phyloP scores from a whole-genome alignment of 2,329 filamentous ascomycete genomes.

The Alternaria triticimaculans region DNA sequence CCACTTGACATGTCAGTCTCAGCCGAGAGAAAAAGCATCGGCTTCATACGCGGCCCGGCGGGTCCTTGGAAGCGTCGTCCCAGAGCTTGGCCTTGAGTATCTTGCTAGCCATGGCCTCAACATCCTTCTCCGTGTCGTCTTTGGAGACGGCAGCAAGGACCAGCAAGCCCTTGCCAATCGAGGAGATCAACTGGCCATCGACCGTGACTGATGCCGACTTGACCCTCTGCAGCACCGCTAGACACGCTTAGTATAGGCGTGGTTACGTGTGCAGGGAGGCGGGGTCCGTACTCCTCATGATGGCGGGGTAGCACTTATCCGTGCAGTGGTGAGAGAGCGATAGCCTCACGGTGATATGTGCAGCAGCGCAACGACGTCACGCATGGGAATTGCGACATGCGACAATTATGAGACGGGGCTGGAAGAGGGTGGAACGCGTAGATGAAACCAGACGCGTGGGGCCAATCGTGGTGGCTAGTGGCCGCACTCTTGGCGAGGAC shows the following conservation, averaged over 20 bases:
- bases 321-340: constrained; percentile 1
- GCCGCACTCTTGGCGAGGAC: constrained; percentile 26
- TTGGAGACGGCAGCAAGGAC: constrained; percentile 92
- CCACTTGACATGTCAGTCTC: constrained; percentile 66
- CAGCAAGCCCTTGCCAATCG: constrained; percentile 86
- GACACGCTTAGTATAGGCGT: constrained; percentile 25
- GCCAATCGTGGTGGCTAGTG: constrained; percentile 8
- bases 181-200: constrained; percentile 86
- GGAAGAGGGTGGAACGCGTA: constrained; percentile 11
- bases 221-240: constrained; percentile 91
- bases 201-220: constrained; percentile 95
- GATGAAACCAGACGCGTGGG: constrained; percentile 23
- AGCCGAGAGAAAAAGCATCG: background rate
- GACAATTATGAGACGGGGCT: constrained; percentile 11
- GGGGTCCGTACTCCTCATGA: constrained; percentile 29
- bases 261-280: constrained; percentile 2
- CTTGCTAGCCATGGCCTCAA: constrained; percentile 81
- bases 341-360: background rate
- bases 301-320: constrained; percentile 25
- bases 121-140: constrained; percentile 88
- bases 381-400: constrained; percentile 8
- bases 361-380: constrained; percentile 8
- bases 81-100: constrained; percentile 90
- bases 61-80: constrained; percentile 76
- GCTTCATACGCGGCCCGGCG: constrained; percentile 60